Base-by-base conservation (phyloP, 2,329 filamentous ascomycete species). In the Colletotrichum echinochloae region DNA sequence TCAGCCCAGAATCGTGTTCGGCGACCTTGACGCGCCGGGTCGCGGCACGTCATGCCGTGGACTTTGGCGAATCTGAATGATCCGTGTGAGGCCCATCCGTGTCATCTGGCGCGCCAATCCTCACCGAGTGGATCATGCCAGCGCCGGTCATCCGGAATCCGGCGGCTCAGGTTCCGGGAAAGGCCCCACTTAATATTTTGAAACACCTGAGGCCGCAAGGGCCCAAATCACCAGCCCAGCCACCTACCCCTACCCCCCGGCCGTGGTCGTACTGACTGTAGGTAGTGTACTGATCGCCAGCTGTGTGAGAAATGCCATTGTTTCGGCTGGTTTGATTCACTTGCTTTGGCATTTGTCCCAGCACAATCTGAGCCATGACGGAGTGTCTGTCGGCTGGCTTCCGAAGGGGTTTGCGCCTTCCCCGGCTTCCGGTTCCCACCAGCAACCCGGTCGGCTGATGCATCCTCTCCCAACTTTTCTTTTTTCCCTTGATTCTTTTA, bases 251-350 rank as follows among this genome's bases (percentile, higher is more conserved):
- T 11, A 23, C 20, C 61, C 20, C 60, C 35, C 16, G 33, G 28
- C 61, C 20, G 55, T 55, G 54, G 62, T 55, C 54, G 66, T 49
- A 49, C n/a, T n/a, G n/a, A n/a, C n/a, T n/a, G n/a, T n/a, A n/a
- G n/a, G n/a, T n/a, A n/a, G n/a, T n/a, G n/a, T n/a, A n/a, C 55
- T 60, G 57, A 67, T 70, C 64, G 55, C 55, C 62, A 48, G 66
- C 30, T 56, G 62, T 59, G 56, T 56, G 64, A 62, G 56, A 61
- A 67, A 48, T 67, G 63, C 54, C 39, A 66, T 56, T 59, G 66
- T 70, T 66, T 70, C 64, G 64, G 41, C 67, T 62, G 67, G 56
- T 70, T 70, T 57, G 67, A 70, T 70, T 60, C 66, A 61, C 48
- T 44, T 44, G 26, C 33, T 57, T 51, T 55, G 67, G 63, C 39